A percentile compares a stretch with the other conserved stretches of the same genome.
Evolutionary conservation across 768 basidiomycete genomes (phyloP).

Genomic region (Clitopilus hobsonii): DNA sequence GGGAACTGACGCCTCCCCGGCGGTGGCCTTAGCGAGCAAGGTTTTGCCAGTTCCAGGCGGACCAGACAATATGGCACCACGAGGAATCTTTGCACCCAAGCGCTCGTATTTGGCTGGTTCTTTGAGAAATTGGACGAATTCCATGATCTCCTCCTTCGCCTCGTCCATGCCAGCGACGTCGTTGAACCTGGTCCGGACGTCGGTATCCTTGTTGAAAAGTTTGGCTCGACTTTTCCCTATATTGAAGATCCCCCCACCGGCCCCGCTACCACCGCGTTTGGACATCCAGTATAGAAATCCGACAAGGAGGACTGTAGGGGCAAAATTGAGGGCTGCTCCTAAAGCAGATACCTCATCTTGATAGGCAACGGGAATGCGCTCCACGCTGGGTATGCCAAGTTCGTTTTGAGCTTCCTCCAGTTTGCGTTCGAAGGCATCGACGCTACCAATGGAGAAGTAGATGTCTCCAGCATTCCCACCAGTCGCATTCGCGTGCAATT

Average conservation of each 20-base stretch:
- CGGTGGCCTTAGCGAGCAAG: slow-evolving; percentile 95
- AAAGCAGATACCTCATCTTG: slow-evolving; percentile 89
- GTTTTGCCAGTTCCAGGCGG: slow-evolving; percentile 99
- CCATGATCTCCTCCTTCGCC: slow-evolving; percentile 99
- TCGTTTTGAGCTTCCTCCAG: slow-evolving; percentile 92
- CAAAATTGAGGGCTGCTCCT: slow-evolving; percentile 81
- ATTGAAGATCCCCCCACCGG: slow-evolving; percentile 89
- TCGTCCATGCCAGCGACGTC: slow-evolving; percentile 99
- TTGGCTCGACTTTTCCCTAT: slow-evolving; percentile 95
- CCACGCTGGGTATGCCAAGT: slow-evolving; percentile 85
- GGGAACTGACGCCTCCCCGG: slow-evolving; percentile 95
- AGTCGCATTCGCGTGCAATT: slow-evolving; percentile 86
- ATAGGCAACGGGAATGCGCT: slow-evolving; percentile 96
- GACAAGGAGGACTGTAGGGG: slow-evolving; percentile 89
- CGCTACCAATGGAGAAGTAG: slow-evolving; percentile 95
- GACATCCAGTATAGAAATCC: slow-evolving; percentile 90
- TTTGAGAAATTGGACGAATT: slow-evolving; percentile 98
- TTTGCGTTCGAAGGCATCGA: slow-evolving; percentile 94
- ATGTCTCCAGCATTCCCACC: slow-evolving; percentile 68
- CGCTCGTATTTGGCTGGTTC: slow-evolving; percentile 92
- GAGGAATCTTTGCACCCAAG: slow-evolving; percentile 96
- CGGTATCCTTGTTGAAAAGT: slow-evolving; percentile 95
- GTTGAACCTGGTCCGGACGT: slow-evolving; percentile 89
- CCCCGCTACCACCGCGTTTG: slow-evolving; percentile 59
- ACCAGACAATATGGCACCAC: slow-evolving; percentile 91